Evolutionary conservation across 768 basidiomycete species (phyloP).

Genomic region (Leccinum uliginosum): DNA sequence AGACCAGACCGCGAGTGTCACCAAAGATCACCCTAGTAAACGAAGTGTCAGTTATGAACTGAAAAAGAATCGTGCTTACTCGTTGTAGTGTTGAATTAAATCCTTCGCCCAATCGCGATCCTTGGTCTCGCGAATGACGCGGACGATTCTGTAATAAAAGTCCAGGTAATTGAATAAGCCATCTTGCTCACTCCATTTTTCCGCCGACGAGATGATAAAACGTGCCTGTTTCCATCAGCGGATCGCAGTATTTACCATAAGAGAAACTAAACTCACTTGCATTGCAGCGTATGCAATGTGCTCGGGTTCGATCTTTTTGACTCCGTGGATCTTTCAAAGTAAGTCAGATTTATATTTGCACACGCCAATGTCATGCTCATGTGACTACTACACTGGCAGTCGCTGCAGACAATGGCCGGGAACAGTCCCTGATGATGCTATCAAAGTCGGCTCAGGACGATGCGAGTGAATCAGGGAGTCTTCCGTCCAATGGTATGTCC

Average conservation of each 20-base stretch:
- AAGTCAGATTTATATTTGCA: too few species aligned
- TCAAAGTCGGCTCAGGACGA: too few species aligned
- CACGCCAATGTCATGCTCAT: too few species aligned
- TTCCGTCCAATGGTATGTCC: too few species aligned
- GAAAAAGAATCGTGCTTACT: background rate
- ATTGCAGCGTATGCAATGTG: background rate
- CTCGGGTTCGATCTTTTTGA: background rate
- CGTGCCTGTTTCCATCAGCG: background rate
- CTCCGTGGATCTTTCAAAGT: background rate
- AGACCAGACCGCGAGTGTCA: background rate
- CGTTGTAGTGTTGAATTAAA: background rate
- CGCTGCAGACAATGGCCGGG: too few species aligned
- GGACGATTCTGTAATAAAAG: background rate
- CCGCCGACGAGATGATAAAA: background rate
- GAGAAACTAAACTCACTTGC: background rate
- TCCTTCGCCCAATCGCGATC: background rate
- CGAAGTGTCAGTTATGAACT: background rate
- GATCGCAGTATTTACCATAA: background rate
- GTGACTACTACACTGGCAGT: too few species aligned
- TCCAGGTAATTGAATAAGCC: background rate
- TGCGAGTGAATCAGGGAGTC: too few species aligned
- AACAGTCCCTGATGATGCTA: too few species aligned
- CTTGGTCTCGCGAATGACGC: background rate
- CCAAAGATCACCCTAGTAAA: background rate
- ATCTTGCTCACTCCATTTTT: constrained; percentile 2